Conservation (phyloP, 1,284 basidiomycete genomes). For the Phylloporus sp. region DNA sequence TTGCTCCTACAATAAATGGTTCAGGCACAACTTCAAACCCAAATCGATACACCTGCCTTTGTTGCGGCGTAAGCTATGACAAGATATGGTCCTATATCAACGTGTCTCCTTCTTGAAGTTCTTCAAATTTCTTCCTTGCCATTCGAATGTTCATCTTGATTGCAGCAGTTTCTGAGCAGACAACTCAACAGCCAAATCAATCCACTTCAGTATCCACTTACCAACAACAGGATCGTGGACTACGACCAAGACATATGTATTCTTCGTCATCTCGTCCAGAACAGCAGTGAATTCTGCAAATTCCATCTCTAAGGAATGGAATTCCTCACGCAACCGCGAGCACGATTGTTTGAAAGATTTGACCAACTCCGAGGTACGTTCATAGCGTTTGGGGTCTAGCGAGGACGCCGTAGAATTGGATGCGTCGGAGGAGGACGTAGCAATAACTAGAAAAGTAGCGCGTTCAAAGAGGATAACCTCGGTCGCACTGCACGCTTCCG, state of each 20-base stretch:
- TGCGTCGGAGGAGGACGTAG: conserved; percentile 60
- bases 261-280: conserved; percentile 93
- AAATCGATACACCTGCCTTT: conserved; percentile 7
- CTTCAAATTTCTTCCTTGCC: conserved; percentile 84
- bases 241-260: conserved; percentile 93
- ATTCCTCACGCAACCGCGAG: conserved; percentile 82
- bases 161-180: conserved; percentile 76
- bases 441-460: conserved; percentile 97
- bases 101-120: conserved; percentile 77
- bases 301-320: conserved; percentile 83
- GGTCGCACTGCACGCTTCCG: conserved; percentile 85
- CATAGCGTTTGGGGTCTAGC: conserved; percentile 86
- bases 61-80: background rate
- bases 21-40: conserved; percentile 3
- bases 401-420: conserved; percentile 45
- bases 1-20: background rate
- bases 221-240: conserved; percentile 89
- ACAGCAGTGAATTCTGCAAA: conserved; percentile 88
- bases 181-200: background rate
- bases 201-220: conserved; percentile 44
- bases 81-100: conserved; percentile 23
- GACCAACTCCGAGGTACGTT: conserved; percentile 94
- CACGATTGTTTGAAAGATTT: conserved; percentile 95
- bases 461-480: conserved; percentile 97
- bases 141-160: conserved; percentile 85